Evolutionary conservation across 164 flowering plant genomes (phyloP).

Genomic region (Nymphaea thermarum): DNA sequence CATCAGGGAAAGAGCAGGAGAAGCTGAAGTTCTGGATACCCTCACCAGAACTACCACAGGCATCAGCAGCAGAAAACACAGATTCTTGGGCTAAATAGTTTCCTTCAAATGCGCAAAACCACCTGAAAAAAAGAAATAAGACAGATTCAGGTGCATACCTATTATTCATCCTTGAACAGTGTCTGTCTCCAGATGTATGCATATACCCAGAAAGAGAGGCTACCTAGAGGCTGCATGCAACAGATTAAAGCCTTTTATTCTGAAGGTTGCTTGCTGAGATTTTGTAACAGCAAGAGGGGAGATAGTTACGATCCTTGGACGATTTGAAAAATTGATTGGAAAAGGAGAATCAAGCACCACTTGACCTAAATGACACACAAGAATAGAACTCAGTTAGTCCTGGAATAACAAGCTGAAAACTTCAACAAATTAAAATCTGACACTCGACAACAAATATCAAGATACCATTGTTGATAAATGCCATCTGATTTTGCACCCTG

Average conservation of each 20-base stretch:
- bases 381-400: background rate
- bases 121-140: conserved; percentile 25
- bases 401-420: background rate
- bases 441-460: background rate
- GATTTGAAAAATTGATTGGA: conserved; percentile 18
- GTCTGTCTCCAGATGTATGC: too few relatives aligned
- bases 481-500: conserved; percentile 37
- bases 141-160: too few relatives aligned
- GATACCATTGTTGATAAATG: conserved; percentile 49
- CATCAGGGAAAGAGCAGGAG: conserved; percentile 42
- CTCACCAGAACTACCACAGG: conserved; percentile 21
- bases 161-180: too few relatives aligned
- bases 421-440: background rate
- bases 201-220: background rate
- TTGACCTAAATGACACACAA: conserved; percentile 38
- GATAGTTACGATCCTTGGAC: conserved; percentile 42
- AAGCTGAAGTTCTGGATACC: conserved; percentile 44
- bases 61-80: conserved; percentile 26
- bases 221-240: conserved; percentile 41
- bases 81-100: conserved; percentile 45
- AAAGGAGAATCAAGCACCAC: conserved; percentile 51
- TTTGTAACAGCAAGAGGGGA: conserved; percentile 57
- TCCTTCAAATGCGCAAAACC: conserved; percentile 66
- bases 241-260: conserved; percentile 51
- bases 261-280: conserved; percentile 33